These are phyloP conservation scores for Nidularia pulvinata DNA, from an alignment of 768 basidiomycete species.

Conservation along the genomic window DNA sequence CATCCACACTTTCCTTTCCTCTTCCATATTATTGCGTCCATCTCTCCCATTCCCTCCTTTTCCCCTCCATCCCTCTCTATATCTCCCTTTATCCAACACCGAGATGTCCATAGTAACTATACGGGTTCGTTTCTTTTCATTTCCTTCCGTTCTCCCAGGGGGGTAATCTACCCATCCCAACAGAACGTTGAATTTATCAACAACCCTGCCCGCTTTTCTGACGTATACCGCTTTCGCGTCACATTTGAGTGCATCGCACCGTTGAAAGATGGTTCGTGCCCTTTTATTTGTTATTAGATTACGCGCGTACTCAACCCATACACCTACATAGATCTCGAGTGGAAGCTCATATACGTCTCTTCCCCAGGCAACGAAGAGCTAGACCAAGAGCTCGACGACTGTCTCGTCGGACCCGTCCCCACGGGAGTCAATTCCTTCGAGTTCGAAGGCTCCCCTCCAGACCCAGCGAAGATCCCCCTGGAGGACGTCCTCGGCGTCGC, in stretches of 20 bases:
- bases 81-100: slow-evolving; percentile 2
- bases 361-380: slow-evolving; percentile 89
- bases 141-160: not conserved
- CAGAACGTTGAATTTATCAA: slow-evolving; percentile 91
- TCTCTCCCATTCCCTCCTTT: not conserved
- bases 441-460: slow-evolving; percentile 87
- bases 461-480: slow-evolving; percentile 80
- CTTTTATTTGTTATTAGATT: not conserved
- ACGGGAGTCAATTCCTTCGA: slow-evolving; percentile 98
- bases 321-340: slow-evolving; percentile 79
- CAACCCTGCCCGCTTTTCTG: slow-evolving; percentile 91
- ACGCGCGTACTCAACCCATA: not conserved
- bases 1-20: not conserved
- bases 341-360: slow-evolving; percentile 97
- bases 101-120: slow-evolving; percentile 73
- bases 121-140: slow-evolving; percentile 38
- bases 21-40: not conserved
- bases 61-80: not conserved
- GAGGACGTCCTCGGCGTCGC: slow-evolving; percentile 96
- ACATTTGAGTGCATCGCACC: slow-evolving; percentile 97
- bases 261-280: slow-evolving; percentile 75
- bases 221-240: slow-evolving; percentile 91
- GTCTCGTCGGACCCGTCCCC: slow-evolving; percentile 96
- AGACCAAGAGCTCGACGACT: slow-evolving; percentile 98
- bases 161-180: not conserved